Base-by-base conservation (phyloP, 352 stramenopile species). In the Elongisporangium anandrum region DNA sequence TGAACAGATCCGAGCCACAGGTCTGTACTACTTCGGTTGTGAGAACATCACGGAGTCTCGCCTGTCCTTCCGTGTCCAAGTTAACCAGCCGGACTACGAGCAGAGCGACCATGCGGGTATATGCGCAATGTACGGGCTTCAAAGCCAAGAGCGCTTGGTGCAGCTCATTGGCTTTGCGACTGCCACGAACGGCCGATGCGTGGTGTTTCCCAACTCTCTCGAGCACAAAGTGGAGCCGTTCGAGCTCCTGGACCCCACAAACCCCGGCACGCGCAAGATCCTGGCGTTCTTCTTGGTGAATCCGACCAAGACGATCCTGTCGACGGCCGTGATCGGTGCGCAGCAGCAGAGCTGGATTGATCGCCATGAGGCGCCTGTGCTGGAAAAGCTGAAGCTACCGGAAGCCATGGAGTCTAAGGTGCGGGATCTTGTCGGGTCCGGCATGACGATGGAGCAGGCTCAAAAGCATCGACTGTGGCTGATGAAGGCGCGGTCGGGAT, bases 141-240 rank as follows among this genome's bases (percentile, higher is more conserved):
- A 62, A 21, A 62, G 64, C 21, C 47, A 69, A 12, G 49, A 52
- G 0, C 52, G 61, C 7, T 52, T 73, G 6, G 69, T 70, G 19
- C 72, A 79, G 24, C 38, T 12, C 0, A 26, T 79, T 2, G 70
- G 72, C 1, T 65, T 48, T 5, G 51, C 83, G 0, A 39, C 45
- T 12, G 60, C 70, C 10, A 56, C 48, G 9, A 57, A 71, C 15
- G 63, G 65, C 15, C 60, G 75, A 0, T 79, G 63, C 20, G 52
- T 84, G 16, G 65, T 70, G 19, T 81, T 83, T 50, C 66, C 68
- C 2, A 87, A 85, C 54, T 24, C n/a, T 2, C 23, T 77, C 19
- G 65, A 85, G 53, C 75, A 83, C 54, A 64, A 72, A 56, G 72
- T 85, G 13, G 65, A 75, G 49, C 70, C 75, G 9, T 85, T 85